Base-by-base conservation (phyloP, 2,329 filamentous ascomycete genomes). In the Hypocrella siamensis region DNA sequence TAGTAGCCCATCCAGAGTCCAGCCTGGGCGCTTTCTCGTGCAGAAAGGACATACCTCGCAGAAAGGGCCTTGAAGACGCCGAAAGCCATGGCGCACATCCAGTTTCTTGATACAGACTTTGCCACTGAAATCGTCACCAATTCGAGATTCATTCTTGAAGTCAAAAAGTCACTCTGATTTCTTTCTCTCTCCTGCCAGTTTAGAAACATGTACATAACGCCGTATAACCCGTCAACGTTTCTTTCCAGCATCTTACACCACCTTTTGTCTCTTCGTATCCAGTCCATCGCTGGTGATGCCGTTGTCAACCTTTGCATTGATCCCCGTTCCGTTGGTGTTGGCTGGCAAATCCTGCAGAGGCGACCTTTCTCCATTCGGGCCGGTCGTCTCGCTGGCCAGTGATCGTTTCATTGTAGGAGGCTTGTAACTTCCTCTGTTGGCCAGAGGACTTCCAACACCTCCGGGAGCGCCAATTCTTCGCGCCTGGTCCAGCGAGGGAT, bases 401-500 rank as follows among this genome's bases (percentile, higher is more conserved):
- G 65, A 60, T 19, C 67, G 54, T 49, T 71, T 73, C 54, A 75
- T 68, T 1, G 69, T 72, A 2, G 65, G 66, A 9, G 70, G 70
- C 12, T 63, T 63, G 40, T 75, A 78, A 40, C 63, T 62, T n/a
- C 58, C 57, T 19, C 71, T 56, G 42, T 76, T 77, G 7, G 56
- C 61, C 27, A 74, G 55, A 9, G 71, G 70, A 46, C 69, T 75
- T n/a, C 57, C 59, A 1, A 56, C 49, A 11, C 54, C 62, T 7
- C 59, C 60, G 0, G 73, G 73, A 0, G 64, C 70, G 1, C 73
- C 73, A 34, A 78, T 75, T 31, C 68, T 63, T 22, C 72, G 60
- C 6, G 63, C 46, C 4, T 65, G 55, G 34, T 70, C 68, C 1
- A 74, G 43, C 8, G 65, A 59, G 4, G 70, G 65, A 40, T 74